Conservation (phyloP, 2,329 filamentous ascomycete genomes). For the Aspergillus sp. region DNA sequence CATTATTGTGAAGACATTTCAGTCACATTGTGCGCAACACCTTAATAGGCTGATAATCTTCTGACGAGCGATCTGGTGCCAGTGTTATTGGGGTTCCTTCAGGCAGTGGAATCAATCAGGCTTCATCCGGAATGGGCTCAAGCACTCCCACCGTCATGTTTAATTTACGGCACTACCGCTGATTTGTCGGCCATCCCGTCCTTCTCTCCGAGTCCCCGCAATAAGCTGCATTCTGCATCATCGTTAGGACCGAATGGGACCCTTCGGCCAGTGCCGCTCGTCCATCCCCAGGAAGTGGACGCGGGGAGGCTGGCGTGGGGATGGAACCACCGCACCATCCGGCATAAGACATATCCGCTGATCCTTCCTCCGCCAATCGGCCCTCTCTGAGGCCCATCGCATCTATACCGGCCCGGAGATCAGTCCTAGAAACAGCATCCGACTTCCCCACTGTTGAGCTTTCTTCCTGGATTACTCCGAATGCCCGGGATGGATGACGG, state of each 20-base stretch:
- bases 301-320: background rate
- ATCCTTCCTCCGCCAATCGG: background rate
- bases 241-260: background rate
- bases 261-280: background rate
- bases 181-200: background rate
- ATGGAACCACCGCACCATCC: background rate
- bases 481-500: background rate
- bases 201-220: background rate
- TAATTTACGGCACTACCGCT: background rate
- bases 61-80: no score
- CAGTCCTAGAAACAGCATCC: background rate
- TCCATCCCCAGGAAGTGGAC: background rate
- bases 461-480: background rate
- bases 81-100: no score
- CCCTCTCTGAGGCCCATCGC: background rate
- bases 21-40: no score
- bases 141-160: background rate
- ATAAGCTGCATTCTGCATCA: background rate
- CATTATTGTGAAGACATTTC: no score
- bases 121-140: background rate
- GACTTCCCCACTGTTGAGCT: background rate
- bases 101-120: background rate
- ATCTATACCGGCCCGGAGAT: background rate
- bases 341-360: slow-evolving; percentile 1
- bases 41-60: no score